Evolutionary conservation across 352 stramenopile genomes (phyloP).

Genomic region (Globisporangium paddicum): DNA sequence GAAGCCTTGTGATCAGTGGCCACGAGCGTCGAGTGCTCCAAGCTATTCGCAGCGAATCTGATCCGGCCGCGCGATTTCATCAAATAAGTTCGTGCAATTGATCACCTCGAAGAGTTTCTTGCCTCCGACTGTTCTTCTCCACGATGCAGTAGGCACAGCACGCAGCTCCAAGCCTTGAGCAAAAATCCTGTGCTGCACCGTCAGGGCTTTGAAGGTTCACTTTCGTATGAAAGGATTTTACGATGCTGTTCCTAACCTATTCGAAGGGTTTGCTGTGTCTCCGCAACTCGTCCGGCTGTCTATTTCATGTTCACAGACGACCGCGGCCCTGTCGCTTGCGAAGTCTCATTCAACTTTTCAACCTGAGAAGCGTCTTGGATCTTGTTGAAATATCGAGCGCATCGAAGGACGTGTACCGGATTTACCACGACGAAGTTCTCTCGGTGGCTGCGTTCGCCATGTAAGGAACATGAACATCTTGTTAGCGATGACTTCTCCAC

Average conservation of each 20-base stretch:
- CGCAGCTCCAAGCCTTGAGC: too few relatives aligned
- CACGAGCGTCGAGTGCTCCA: not conserved
- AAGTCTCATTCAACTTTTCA: conserved; percentile 17
- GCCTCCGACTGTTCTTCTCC: too few relatives aligned
- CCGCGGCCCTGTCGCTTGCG: conserved; percentile 1
- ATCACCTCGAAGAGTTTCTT: too few relatives aligned
- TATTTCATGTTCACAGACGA: conserved; percentile 9
- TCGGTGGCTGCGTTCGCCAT: conserved; percentile 32
- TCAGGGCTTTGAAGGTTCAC: too few relatives aligned
- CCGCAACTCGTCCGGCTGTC: not conserved
- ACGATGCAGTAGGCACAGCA: too few relatives aligned
- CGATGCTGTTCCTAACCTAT: not conserved
- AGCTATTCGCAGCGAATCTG: not conserved
- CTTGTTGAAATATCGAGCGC: conserved; percentile 69
- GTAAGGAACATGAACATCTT: not conserved
- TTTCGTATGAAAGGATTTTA: not conserved
- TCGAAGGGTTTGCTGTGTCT: not conserved
- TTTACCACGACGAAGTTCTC: conserved; percentile 76
- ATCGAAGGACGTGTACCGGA: conserved; percentile 69
- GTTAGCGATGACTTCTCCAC: not conserved
- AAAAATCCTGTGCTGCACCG: too few relatives aligned
- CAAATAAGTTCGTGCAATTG: not conserved
- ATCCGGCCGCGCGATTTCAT: not conserved
- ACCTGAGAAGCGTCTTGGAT: conserved; percentile 52
- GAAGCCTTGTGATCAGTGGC: too few relatives aligned